Conservation (phyloP, 78 protist genomes). For the Anaeramoeba flamelloides region DNA sequence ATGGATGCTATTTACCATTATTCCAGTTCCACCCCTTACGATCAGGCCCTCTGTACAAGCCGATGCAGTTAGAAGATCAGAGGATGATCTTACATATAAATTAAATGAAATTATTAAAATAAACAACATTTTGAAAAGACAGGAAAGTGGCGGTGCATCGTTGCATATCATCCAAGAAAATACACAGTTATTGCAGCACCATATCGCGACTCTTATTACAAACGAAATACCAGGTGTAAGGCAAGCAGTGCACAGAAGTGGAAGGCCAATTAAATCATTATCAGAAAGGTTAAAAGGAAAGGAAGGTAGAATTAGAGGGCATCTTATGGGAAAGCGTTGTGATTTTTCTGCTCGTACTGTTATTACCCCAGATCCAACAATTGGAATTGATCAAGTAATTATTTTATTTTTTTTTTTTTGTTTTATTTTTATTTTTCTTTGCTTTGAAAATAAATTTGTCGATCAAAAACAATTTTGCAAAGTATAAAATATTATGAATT, state of each 20-base stretch:
- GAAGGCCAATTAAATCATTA: slow-evolving; percentile 86
- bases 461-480: no score
- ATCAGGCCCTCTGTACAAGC: slow-evolving; percentile 82
- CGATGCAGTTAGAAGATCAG: slow-evolving; percentile 31
- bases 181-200: slow-evolving; percentile 43
- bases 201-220: slow-evolving; percentile 70
- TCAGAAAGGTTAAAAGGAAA: slow-evolving; percentile 93
- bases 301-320: slow-evolving; percentile 94
- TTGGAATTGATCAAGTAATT: background rate
- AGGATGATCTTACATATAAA: slow-evolving; percentile 69
- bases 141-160: background rate
- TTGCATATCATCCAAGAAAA: background rate
- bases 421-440: background rate
- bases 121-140: background rate
- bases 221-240: slow-evolving; percentile 70
- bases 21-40: slow-evolving; percentile 94
- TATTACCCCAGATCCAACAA: slow-evolving; percentile 65
- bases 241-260: slow-evolving; percentile 32
- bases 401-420: background rate
- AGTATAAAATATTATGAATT: no score
- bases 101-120: slow-evolving; percentile 16
- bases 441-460: background rate
- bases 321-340: slow-evolving; percentile 99
- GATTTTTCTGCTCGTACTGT: slow-evolving; percentile 98
- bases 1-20: slow-evolving; percentile 71